Base-by-base conservation (phyloP, 75 land plant genomes). In the Cupressus sempervirens region DNA sequence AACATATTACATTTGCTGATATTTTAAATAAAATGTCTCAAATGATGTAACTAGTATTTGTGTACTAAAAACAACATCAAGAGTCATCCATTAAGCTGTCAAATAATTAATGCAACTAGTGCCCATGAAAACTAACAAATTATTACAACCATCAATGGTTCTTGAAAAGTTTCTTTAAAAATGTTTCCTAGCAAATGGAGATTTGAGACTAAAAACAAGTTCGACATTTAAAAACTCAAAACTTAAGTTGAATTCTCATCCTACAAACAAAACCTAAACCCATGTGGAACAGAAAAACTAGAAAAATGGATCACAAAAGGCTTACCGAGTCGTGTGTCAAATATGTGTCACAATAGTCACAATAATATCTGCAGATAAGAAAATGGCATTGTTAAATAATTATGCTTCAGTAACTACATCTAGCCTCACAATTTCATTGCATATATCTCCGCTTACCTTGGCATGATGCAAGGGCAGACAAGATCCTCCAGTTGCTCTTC, bases 261-360 rank as follows among this genome's bases (percentile, higher is more conserved):
- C 97, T 97, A 93, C 23, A 83, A 87, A n/a, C 41, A 58, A 40
- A 85, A 68, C 38, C 23, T 50, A 50, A 50, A 50, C 53, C 13
- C 53, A 13, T 13, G 53, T 12, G 53, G 15, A 50, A 50, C 14
- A 50, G 15, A 50, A 50, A 50, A 50, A 50, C 0, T 45, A 8
- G 34, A 86, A 81, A 58, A 46, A 2, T 26, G n/a, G n/a, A 38
- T 35, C 54, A 80, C 7, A 40, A 11, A 4, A 84, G 13, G 18
- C 94, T 93, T 83, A 97, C 99, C 23, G 99, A 97, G 88, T 97
- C 99, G 58, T 97, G 99, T 12, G 99, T 97, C 83, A 97, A 85
- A 80, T 97, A 94, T 32, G 99, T 97, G 83, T 97, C 99, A 85
- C 99, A 97, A 87, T 97, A 97, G 84, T 97, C 99, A 81, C 99